A percentile compares a stretch with the other conserved stretches of the same genome.
These are phyloP conservation scores for Pichia kluyveri DNA, from an alignment of 805 yeast genomes.

Conservation along the genomic window DNA sequence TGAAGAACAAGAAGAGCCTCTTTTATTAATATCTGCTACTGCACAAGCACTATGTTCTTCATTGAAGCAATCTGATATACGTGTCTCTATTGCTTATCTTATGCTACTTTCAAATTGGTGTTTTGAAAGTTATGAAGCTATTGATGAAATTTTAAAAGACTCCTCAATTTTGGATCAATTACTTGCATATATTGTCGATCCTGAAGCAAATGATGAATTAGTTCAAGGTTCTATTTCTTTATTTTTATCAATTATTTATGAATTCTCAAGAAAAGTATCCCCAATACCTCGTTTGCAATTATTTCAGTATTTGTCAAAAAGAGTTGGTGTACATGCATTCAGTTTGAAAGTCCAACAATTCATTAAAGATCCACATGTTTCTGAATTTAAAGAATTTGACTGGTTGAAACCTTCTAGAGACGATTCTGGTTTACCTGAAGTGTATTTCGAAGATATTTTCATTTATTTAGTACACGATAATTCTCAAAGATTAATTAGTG, in stretches of 20 bases:
- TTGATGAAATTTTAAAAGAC: conserved; percentile 65
- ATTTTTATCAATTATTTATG: conserved; percentile 70
- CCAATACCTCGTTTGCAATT: conserved; percentile 54
- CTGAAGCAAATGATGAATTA: conserved; percentile 28
- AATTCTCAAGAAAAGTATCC: conserved; percentile 56
- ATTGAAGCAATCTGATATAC: conserved; percentile 52
- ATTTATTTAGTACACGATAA: conserved; percentile 63
- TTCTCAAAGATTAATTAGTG: conserved; percentile 52
- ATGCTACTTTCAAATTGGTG: conserved; percentile 70
- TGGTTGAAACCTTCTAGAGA: conserved; percentile 50
- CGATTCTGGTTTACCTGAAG: conserved; percentile 80
- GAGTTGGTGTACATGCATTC: conserved; percentile 78
- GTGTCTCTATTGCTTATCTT: conserved; percentile 70
- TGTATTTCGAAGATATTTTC: conserved; percentile 61
- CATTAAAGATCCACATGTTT: conserved; percentile 47
- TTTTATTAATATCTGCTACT: conserved; percentile 62
- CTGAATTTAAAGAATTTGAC: conserved; percentile 44
- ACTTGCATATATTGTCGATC: conserved; percentile 51
- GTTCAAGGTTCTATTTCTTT: conserved; percentile 65
- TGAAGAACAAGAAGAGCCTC: conserved; percentile 61
- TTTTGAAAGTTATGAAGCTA: conserved; percentile 68
- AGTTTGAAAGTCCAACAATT: conserved; percentile 65
- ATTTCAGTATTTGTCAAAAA: conserved; percentile 51
- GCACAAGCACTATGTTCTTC: conserved; percentile 65
- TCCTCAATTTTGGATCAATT: conserved; percentile 57